These are phyloP conservation scores for Coemansia sp. DNA, from an alignment of 192 early-diverging fungal genomes.

Conservation along the genomic window DNA sequence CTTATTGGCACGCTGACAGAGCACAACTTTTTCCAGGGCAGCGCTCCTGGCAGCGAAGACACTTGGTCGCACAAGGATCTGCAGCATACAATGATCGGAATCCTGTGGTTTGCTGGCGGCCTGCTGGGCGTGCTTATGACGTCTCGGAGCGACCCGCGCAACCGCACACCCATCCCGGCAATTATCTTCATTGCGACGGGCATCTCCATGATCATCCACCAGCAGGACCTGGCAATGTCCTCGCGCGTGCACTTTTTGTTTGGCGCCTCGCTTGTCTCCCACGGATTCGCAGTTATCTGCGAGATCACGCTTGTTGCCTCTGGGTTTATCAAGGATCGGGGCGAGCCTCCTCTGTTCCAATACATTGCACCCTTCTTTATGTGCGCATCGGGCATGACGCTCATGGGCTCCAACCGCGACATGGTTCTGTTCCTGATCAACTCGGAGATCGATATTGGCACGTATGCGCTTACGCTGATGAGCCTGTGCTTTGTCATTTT, in stretches of 20 bases:
- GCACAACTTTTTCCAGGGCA: conserved; percentile 54
- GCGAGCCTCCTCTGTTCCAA: conserved; percentile 25
- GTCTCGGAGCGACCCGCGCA: conserved; percentile 19
- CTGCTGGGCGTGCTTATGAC: conserved; percentile 51
- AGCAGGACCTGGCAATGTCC: conserved; percentile 54
- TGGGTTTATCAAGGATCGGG: conserved; percentile 21
- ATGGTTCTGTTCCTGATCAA: conserved; percentile 50
- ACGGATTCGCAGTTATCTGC: conserved; percentile 50
- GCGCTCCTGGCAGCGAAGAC: conserved; percentile 1
- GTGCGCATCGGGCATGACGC: conserved; percentile 56
- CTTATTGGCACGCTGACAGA: conserved; percentile 65
- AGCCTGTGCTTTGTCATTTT: conserved; percentile 56
- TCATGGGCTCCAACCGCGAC: conserved; percentile 65
- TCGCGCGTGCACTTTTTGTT: conserved; percentile 58
- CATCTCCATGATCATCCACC: conserved; percentile 57
- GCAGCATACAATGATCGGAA: conserved; percentile 64
- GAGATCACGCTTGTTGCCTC: conserved; percentile 49
- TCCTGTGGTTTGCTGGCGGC: conserved; percentile 61
- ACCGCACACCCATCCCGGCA: conserved; percentile 55
- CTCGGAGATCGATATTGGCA: conserved; percentile 46
- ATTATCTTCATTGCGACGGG: conserved; percentile 60
- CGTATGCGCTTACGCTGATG: conserved; percentile 53
- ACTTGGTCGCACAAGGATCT: conserved; percentile 61
- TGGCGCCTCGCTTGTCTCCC: conserved; percentile 53
- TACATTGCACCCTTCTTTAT: conserved; percentile 44